Conservation (phyloP, 345 rosid genomes). For the Corchorus capsularis region DNA sequence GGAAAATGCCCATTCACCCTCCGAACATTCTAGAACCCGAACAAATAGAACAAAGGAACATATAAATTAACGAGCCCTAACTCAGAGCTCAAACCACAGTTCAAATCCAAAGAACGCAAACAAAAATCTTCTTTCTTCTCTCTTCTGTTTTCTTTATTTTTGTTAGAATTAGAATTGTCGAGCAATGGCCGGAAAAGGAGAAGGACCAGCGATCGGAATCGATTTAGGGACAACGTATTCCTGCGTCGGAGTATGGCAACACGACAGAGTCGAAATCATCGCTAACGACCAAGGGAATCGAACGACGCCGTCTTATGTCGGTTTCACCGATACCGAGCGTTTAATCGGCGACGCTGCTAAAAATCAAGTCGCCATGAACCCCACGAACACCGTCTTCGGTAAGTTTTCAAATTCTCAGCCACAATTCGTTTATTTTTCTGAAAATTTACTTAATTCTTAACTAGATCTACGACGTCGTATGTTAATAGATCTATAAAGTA, state of each 20-base stretch:
- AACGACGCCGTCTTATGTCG: constrained; percentile 21
- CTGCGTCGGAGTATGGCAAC: constrained; percentile 23
- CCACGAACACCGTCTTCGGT: constrained; percentile 24
- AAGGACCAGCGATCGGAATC: constrained; percentile 41
- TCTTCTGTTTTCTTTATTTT: background rate
- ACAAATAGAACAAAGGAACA: too few species aligned
- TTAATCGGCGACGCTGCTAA: constrained; percentile 17
- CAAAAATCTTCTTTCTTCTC: background rate
- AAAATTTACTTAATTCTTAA: background rate
- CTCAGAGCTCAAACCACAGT: background rate
- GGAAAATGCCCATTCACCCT: background rate
- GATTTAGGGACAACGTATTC: constrained; percentile 36
- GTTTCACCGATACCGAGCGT: constrained; percentile 15
- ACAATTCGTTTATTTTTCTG: background rate
- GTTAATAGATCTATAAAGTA: background rate
- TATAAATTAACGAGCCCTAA: background rate
- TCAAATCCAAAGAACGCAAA: background rate
- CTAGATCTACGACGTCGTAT: background rate
- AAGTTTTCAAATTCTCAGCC: background rate
- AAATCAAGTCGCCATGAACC: constrained; percentile 24
- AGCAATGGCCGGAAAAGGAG: constrained; percentile 44
- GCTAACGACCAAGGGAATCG: constrained; percentile 20
- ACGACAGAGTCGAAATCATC: constrained; percentile 20
- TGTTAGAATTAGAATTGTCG: background rate
- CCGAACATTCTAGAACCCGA: background rate